phyloP scores from a whole-genome alignment of 768 basidiomycete genomes.

The Suillus subluteus region DNA sequence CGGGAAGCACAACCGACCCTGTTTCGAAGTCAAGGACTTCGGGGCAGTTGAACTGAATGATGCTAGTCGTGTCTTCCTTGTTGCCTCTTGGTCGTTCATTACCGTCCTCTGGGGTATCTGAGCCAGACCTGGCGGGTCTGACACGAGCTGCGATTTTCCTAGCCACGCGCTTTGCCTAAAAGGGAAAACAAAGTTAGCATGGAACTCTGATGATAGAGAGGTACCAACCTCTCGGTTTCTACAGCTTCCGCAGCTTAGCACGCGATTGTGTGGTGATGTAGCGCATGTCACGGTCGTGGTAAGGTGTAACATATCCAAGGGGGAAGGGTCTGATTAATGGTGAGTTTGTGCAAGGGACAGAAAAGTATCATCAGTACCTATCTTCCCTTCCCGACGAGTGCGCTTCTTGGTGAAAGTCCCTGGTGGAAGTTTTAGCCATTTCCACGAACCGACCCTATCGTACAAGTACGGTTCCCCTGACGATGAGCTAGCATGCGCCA shows the following conservation, averaged over 20 bases:
- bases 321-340: slow-evolving; percentile 57
- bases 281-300: slow-evolving; percentile 79
- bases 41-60: slow-evolving; percentile 95
- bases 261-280: slow-evolving; percentile 74
- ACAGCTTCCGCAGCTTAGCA: slow-evolving; percentile 86
- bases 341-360: slow-evolving; percentile 20
- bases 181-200: slow-evolving; percentile 17
- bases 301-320: slow-evolving; percentile 73
- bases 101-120: slow-evolving; percentile 65
- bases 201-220: slow-evolving; percentile 10
- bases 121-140: slow-evolving; percentile 75
- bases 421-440: slow-evolving; percentile 79
- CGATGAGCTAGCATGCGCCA: slow-evolving; percentile 67
- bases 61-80: slow-evolving; percentile 74
- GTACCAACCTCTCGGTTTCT: slow-evolving; percentile 77
- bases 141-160: slow-evolving; percentile 87
- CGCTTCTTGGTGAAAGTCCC: slow-evolving; percentile 85
- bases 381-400: slow-evolving; percentile 82
- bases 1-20: slow-evolving; percentile 87
- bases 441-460: slow-evolving; percentile 88
- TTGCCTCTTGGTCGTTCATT: slow-evolving; percentile 45
- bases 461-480: slow-evolving; percentile 66
- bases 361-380: slow-evolving; percentile 51
- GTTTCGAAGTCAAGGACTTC: slow-evolving; percentile 87
- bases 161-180: slow-evolving; percentile 84